Conservation (phyloP, 305 asterid genomes). For the Solanum hybrid region DNA sequence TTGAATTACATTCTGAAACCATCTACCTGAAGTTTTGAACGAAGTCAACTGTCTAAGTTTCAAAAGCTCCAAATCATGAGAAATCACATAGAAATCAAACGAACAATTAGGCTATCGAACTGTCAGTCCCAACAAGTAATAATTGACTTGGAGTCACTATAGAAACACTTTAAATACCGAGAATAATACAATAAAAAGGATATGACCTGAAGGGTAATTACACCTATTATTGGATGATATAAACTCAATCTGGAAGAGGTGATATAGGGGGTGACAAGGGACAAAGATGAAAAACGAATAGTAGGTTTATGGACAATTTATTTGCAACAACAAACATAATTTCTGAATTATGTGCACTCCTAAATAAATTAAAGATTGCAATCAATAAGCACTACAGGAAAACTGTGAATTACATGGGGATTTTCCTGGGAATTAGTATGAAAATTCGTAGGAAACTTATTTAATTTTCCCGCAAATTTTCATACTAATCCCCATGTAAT, state of each 20-base stretch:
- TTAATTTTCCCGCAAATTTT: no score
- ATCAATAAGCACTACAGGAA: no score
- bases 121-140: not conserved
- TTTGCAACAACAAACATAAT: not conserved
- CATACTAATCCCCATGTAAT: no score
- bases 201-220: not conserved
- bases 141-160: not conserved
- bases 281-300: not conserved
- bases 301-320: not conserved
- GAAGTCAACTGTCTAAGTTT: no score
- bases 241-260: not conserved
- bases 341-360: not conserved
- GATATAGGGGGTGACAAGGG: not conserved
- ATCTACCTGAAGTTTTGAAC: no score
- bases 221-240: not conserved
- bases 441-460: no score
- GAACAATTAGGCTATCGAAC: not conserved
- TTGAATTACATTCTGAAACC: not conserved
- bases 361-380: not conserved
- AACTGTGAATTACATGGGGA: no score
- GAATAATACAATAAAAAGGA: not conserved
- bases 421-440: no score
- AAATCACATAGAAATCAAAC: not conserved
- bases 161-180: no score
- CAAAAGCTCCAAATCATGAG: not conserved